Base-by-base conservation (phyloP, 2,329 filamentous ascomycete species). In the Diplodia mutila region DNA sequence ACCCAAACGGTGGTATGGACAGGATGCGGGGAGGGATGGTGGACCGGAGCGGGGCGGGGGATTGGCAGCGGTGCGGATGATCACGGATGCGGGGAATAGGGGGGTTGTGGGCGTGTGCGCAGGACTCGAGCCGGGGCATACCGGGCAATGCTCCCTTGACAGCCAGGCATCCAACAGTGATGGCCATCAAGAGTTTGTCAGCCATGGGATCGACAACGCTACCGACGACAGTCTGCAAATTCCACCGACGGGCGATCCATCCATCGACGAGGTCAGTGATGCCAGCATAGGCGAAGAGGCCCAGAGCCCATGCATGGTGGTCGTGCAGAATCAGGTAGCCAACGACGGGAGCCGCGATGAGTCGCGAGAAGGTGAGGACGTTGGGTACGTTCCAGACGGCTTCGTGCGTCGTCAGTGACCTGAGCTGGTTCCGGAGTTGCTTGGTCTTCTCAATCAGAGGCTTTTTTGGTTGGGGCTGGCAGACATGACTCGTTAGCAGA, bases 381-480 rank as follows among this genome's bases (percentile, higher is more conserved):
- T 99, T 99, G 49, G 95, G 95, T n/a, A 99, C 76, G 42, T 93
- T 99, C 82, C 97, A 97, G 75, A 99, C 97, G 76, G 99, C 93
- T 80, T 99, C 95, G 77, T 90, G 92, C 9, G 83, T 77, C 63
- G 77, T 77, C 51, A 72, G 70, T 21, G 70, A 72, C 69, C 74
- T 71, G 61, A 77, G 70, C 21, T 72, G 75, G 9, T 75, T 71
- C 48, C 75, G 76, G 8, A 78, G 65, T n/a, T 75, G 74, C 69
- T 71, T 67, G 48, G 73, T 68, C 27, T 75, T 75, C 69, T 71
- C 67, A 21, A 74, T 70, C 16, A 76, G 70, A 39, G 73, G 64
- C 23, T 73, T 71, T 54, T 68, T 69, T 29, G 67, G 65, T 18
- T 48, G 67, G 53, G 51, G 61, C 61, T 68, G 53, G 51, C 9